Conservation (phyloP, 1,284 basidiomycete genomes). For the Malassezia sp. region DNA sequence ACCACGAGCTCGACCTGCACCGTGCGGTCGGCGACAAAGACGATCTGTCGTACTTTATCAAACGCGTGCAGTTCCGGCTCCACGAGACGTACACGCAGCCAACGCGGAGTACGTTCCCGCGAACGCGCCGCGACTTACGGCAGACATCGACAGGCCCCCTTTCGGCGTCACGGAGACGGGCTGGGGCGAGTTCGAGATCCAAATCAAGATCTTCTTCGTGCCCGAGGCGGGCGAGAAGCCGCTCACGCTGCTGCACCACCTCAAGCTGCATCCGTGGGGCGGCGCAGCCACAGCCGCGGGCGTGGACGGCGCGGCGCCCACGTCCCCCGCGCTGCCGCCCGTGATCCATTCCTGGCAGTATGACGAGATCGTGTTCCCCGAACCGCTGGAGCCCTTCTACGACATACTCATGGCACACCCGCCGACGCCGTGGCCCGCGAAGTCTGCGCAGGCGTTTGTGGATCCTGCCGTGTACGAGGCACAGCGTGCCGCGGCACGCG, state of each 20-base stretch:
- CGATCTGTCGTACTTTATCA: slow-evolving; percentile 49
- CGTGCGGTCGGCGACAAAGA: slow-evolving; percentile 44
- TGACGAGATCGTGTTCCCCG: slow-evolving; percentile 92
- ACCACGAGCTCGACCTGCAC: slow-evolving; percentile 38
- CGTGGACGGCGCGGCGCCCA: neutral
- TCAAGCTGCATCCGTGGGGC: slow-evolving; percentile 90
- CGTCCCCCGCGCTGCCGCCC: slow-evolving; percentile 23
- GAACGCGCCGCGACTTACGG: neutral
- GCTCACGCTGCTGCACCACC: slow-evolving; percentile 72
- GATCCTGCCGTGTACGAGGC: slow-evolving; percentile 27
- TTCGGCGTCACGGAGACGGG: slow-evolving; percentile 93
- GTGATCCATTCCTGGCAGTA: slow-evolving; percentile 85
- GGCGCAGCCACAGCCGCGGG: slow-evolving; percentile 17
- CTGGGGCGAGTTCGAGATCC: slow-evolving; percentile 98
- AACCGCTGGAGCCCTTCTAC: slow-evolving; percentile 80
- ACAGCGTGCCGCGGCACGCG: slow-evolving; percentile 19
- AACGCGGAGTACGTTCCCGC: slow-evolving; percentile 60
- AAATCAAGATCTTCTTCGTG: slow-evolving; percentile 85
- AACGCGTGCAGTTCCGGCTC: slow-evolving; percentile 89
- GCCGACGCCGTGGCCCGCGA: slow-evolving; percentile 56
- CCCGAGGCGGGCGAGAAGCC: slow-evolving; percentile 84
- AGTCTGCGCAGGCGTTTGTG: slow-evolving; percentile 30
- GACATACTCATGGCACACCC: slow-evolving; percentile 68
- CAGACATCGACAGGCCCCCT: slow-evolving; percentile 81
- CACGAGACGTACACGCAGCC: slow-evolving; percentile 94